Percentiles rank a stretch among this genome's conserved stretches.
phyloP scores from a whole-genome alignment of 2,329 filamentous ascomycete species.

The Aspergillus novofumigatus region DNA sequence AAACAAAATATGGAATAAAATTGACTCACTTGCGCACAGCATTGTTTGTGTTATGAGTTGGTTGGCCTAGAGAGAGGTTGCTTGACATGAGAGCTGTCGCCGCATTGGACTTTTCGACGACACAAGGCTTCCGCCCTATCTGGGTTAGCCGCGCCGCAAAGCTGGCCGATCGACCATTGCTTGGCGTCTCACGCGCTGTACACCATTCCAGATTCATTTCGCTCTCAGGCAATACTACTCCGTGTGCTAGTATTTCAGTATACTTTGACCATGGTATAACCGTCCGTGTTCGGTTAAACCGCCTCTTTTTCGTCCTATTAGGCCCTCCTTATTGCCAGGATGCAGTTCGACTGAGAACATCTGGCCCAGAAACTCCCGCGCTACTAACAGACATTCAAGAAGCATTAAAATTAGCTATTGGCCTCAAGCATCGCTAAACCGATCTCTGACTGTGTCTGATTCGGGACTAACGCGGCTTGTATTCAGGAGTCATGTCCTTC shows the following conservation, averaged over 20 bases:
- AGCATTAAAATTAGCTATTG: not conserved
- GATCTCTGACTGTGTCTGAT: not conserved
- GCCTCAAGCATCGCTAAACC: not conserved
- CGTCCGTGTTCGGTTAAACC: not conserved
- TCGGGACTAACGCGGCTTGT: conserved; percentile 5
- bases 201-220: not conserved
- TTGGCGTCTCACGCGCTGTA: conserved; percentile 6
- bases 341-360: not conserved
- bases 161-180: conserved; percentile 16
- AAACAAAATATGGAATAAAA: conserved; percentile 6
- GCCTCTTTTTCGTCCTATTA: not conserved
- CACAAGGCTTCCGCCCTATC: conserved; percentile 17
- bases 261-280: not conserved
- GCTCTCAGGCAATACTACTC: not conserved
- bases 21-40: conserved; percentile 61
- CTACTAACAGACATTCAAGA: not conserved
- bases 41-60: conserved; percentile 39
- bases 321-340: not conserved
- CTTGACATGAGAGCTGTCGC: conserved; percentile 30
- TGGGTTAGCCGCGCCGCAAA: conserved; percentile 29
- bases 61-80: conserved; percentile 19
- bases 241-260: not conserved
- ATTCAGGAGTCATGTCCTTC: conserved; percentile 31
- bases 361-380: not conserved
- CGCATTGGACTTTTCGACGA: conserved; percentile 35